Percentiles rank a stretch among this genome's conserved stretches.
Evolutionary conservation across 108 stramenopile genomes (phyloP).

Genomic region (Cyclotella sp.): DNA sequence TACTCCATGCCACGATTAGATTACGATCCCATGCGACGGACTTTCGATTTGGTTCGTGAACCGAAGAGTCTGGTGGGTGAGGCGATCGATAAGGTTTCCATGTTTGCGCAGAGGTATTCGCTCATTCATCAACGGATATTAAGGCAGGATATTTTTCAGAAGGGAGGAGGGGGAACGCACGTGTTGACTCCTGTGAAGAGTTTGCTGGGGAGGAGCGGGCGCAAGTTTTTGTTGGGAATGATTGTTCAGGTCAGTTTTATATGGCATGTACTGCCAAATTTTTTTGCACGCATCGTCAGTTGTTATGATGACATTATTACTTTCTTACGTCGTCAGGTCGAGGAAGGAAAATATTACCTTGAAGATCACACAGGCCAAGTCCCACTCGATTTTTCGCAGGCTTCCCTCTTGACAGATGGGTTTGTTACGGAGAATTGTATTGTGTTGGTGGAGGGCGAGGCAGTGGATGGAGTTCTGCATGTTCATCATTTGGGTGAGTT

Average conservation of each 20-base stretch:
- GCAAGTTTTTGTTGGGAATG: slow-evolving; percentile 58
- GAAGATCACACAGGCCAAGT: slow-evolving; percentile 85
- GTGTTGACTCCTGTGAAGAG: slow-evolving; percentile 64
- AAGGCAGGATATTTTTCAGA: slow-evolving; percentile 67
- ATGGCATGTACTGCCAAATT: neutral
- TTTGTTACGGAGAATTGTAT: slow-evolving; percentile 90
- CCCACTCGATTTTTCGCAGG: slow-evolving; percentile 62
- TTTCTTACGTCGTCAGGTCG: slow-evolving; percentile 40
- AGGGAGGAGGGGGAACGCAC: slow-evolving; percentile 24
- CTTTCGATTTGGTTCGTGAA: slow-evolving; percentile 19
- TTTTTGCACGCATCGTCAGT: neutral
- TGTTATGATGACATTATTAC: neutral
- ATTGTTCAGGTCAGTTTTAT: slow-evolving; percentile 57
- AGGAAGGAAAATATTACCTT: slow-evolving; percentile 71
- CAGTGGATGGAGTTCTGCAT: slow-evolving; percentile 78
- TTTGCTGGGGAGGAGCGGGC: slow-evolving; percentile 61
- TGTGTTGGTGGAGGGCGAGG: slow-evolving; percentile 89
- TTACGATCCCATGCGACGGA: slow-evolving; percentile 35
- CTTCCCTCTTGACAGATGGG: slow-evolving; percentile 60
- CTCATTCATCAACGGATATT: slow-evolving; percentile 81
- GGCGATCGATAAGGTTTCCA: slow-evolving; percentile 51
- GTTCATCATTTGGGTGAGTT: slow-evolving; percentile 65
- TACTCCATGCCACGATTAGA: slow-evolving; percentile 19
- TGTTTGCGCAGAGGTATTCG: slow-evolving; percentile 78
- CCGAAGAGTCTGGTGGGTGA: slow-evolving; percentile 23